These are phyloP conservation scores for Russula sp. DNA, from an alignment of 768 basidiomycete genomes.

Conservation along the genomic window DNA sequence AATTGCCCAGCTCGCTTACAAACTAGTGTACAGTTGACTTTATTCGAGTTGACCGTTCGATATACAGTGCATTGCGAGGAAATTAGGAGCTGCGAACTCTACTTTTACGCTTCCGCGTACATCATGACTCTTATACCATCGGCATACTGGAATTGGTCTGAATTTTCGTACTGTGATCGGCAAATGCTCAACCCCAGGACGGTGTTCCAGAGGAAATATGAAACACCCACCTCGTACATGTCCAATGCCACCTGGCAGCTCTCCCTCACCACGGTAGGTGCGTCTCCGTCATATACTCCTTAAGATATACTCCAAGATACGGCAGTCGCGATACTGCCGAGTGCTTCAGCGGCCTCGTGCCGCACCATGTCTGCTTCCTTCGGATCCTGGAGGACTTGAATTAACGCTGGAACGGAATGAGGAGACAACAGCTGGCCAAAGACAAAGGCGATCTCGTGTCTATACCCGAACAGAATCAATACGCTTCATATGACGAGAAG, in stretches of 20 bases:
- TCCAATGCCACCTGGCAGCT: slow-evolving; percentile 96
- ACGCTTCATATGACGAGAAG: not conserved
- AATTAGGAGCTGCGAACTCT: too few species aligned
- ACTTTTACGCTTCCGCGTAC: not conserved
- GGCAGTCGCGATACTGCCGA: slow-evolving; percentile 96
- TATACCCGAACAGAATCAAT: slow-evolving; percentile 35
- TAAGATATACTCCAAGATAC: slow-evolving; percentile 77
- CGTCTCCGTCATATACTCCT: slow-evolving; percentile 80
- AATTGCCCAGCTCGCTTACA: too few species aligned
- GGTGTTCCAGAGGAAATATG: not conserved
- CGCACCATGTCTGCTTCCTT: slow-evolving; percentile 94
- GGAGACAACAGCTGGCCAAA: slow-evolving; percentile 93
- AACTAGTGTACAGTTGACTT: not conserved
- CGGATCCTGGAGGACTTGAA: slow-evolving; percentile 67
- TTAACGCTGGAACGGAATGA: slow-evolving; percentile 81
- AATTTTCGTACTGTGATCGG: slow-evolving; percentile 66
- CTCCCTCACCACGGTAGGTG: slow-evolving; percentile 87
- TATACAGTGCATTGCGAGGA: not conserved
- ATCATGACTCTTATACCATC: slow-evolving; percentile 49
- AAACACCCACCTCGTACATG: slow-evolving; percentile 82
- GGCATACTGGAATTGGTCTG: slow-evolving; percentile 77
- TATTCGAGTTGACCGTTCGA: not conserved
- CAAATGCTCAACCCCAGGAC: not conserved
- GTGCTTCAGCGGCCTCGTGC: slow-evolving; percentile 96
- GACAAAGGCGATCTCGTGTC: slow-evolving; percentile 98